These are phyloP conservation scores for Phlegmacium glaucopus DNA, from an alignment of 768 basidiomycete genomes.

Conservation along the genomic window DNA sequence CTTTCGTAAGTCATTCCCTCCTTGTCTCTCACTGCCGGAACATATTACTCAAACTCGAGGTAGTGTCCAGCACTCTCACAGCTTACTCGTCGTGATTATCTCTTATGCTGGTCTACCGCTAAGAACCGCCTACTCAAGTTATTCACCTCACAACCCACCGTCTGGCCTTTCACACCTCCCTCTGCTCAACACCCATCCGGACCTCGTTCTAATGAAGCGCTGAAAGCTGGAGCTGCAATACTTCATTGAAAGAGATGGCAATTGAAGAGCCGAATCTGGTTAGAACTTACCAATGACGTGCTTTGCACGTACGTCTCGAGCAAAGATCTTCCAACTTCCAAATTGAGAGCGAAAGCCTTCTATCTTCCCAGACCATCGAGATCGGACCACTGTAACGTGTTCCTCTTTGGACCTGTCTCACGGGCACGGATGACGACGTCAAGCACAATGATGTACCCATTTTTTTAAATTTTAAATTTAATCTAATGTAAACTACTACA, in stretches of 20 bases:
- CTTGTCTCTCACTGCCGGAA: too few species aligned
- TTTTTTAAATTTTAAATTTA: too few species aligned
- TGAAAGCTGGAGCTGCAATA: conserved; percentile 49
- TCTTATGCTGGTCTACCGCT: too few species aligned
- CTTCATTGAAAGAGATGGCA: conserved; percentile 44
- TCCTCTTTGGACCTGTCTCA: conserved; percentile 25
- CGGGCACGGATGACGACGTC: too few species aligned
- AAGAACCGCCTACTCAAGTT: too few species aligned
- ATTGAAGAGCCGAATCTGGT: conserved; percentile 50
- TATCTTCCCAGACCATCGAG: conserved; percentile 25
- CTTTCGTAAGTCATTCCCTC: too few species aligned
- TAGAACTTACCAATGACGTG: conserved; percentile 62
- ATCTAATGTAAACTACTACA: too few species aligned
- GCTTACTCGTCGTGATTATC: too few species aligned
- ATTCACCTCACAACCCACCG: conserved; percentile 66
- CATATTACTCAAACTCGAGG: too few species aligned
- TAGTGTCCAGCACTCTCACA: too few species aligned
- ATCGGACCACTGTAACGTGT: conserved; percentile 24
- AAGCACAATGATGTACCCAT: too few species aligned
- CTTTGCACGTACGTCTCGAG: conserved; percentile 53
- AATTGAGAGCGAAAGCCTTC: conserved; percentile 14
- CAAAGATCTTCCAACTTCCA: conserved; percentile 31
- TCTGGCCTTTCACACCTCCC: conserved; percentile 60
- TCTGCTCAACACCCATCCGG: conserved; percentile 45
- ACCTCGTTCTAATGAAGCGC: conserved; percentile 29